Evolutionary conservation across 805 yeast species (phyloP), one percentile per base, ranked within the genome.

Genomic region (Candida chauliodis): DNA sequence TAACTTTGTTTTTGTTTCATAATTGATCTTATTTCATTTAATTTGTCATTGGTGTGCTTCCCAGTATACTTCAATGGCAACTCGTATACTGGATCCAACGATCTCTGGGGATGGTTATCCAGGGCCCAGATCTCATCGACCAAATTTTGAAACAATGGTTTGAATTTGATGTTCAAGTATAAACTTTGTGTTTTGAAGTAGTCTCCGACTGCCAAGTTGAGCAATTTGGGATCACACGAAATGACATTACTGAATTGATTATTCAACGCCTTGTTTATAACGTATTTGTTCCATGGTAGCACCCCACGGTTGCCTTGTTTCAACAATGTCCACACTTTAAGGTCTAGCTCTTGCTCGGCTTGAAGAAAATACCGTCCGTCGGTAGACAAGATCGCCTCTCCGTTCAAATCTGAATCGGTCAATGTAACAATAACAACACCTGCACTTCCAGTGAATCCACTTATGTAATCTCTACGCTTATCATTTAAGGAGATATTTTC

Each of bases 311-410:
- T 65, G 3, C 95, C 95, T 56, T 83, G 95, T 54, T 84, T 89
- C 43, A 93, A 69, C 32, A 93, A 62, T 2, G 63, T 60, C 98
- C 98, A 93, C 31, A 50, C 39, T 52, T 79, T 79, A 26, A 61
- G 53, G 56, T 87, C 95, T 39, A 93, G 66, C 62, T 93, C 93
- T 41, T 81, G 77, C 16, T 75, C 78, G 1, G 98, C 98, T 63
- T 93, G 99, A 42, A 86, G 68, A 59, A 88, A 93, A 64, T 93
- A 93, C 47, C 99, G 73, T 2, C 98, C 98, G 61, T 93, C 99
- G 0, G 99, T 93, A 7, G 95, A 79, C 36, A 93, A 63, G 0
- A 84, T 85, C 10, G 96, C 95, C 33, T 78, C 75, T 1, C 88
- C 87, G 8, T 62, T 64, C 16, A 76, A 67, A 2, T 51, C 50